phyloP scores from a whole-genome alignment of 768 basidiomycete genomes.

The Kwoniella heveanensis region DNA sequence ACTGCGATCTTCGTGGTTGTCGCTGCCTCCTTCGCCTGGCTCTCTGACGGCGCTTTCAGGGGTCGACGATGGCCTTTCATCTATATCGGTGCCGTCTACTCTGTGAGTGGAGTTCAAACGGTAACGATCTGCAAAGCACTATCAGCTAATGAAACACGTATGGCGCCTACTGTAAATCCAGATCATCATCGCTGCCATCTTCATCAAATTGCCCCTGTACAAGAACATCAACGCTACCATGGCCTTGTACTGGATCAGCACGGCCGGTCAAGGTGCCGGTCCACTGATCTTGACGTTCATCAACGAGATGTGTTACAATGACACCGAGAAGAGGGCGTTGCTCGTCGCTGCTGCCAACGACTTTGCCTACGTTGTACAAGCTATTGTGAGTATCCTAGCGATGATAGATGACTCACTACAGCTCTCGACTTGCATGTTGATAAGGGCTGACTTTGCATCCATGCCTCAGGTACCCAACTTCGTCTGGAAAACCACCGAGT shows the following conservation, averaged over 20 bases:
- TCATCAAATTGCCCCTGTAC: slow-evolving; percentile 29
- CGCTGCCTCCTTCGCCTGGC: slow-evolving; percentile 33
- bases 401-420: not conserved
- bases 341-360: slow-evolving; percentile 45
- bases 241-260: slow-evolving; percentile 35
- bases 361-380: slow-evolving; percentile 44
- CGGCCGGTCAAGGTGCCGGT: slow-evolving; percentile 26
- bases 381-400: slow-evolving; percentile 27
- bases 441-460: no score
- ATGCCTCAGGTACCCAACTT: slow-evolving; percentile 42
- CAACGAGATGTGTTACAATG: slow-evolving; percentile 37
- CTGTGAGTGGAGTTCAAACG: no score
- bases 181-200: slow-evolving; percentile 28
- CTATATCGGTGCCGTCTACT: slow-evolving; percentile 27
- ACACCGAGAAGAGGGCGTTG: slow-evolving; percentile 42
- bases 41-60: slow-evolving; percentile 39
- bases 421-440: no score
- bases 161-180: no score
- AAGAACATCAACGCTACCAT: slow-evolving; percentile 27
- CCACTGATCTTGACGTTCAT: slow-evolving; percentile 45
- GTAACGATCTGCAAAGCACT: not conserved
- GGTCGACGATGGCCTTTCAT: slow-evolving; percentile 43
- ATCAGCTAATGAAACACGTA: not conserved
- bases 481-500: slow-evolving; percentile 45
- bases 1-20: slow-evolving; percentile 32